Conservation (phyloP, 2,329 filamentous ascomycete genomes). For the Phyllosticta ampelicida region DNA sequence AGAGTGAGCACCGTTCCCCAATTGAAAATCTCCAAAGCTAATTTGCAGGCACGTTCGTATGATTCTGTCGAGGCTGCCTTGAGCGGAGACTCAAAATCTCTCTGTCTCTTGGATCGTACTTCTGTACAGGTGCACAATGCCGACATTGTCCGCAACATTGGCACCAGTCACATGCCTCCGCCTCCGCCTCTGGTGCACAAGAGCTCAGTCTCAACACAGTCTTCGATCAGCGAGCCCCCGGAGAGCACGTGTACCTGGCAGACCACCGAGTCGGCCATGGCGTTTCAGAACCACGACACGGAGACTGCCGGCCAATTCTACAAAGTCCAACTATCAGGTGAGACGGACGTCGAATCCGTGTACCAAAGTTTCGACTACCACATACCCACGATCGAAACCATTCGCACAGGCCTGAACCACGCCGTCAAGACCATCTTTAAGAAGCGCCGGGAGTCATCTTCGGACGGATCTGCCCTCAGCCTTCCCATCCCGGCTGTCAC, state of each 20-base stretch:
- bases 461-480: constrained; percentile 24
- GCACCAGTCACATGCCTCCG: constrained; percentile 14
- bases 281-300: background rate
- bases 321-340: background rate
- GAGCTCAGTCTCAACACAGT: constrained; percentile 2
- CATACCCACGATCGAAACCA: background rate
- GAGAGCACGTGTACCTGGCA: constrained; percentile 3
- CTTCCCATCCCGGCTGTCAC: constrained; percentile 12
- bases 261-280: constrained; percentile 4
- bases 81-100: constrained; percentile 22
- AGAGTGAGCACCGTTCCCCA: constrained; percentile 7
- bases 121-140: constrained; percentile 28
- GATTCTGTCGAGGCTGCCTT: constrained; percentile 35
- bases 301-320: constrained; percentile 5
- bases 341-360: background rate
- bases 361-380: constrained; percentile 2
- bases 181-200: background rate
- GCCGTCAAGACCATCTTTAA: constrained; percentile 5
- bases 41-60: constrained; percentile 32
- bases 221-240: background rate
- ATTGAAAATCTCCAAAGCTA: background rate
- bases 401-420: constrained; percentile 3
- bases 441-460: constrained; percentile 18
- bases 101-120: constrained; percentile 22
- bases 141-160: constrained; percentile 24